These are phyloP conservation scores for Thielaviopsis cerberus DNA, from an alignment of 2,329 filamentous ascomycete species.

Conservation along the genomic window DNA sequence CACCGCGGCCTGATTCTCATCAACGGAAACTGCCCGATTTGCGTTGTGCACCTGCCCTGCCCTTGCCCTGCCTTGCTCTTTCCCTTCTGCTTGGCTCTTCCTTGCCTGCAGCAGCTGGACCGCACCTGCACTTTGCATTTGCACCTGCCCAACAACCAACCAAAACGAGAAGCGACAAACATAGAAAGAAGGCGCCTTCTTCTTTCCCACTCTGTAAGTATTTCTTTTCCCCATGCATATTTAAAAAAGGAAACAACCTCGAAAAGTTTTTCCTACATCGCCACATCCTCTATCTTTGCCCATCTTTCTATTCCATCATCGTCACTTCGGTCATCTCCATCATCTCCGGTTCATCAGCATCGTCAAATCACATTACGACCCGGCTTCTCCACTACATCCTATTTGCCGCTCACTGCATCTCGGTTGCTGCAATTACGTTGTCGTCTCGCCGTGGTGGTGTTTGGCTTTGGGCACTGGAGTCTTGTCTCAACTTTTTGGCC, in stretches of 20 bases:
- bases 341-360: not conserved
- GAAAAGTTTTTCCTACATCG: not conserved
- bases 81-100: not conserved
- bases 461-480: not conserved
- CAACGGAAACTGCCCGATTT: slow-evolving; percentile 5
- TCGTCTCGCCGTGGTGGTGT: not conserved
- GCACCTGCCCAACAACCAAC: not conserved
- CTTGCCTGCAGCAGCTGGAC: not conserved
- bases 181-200: not conserved
- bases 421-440: not conserved
- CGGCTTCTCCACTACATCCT: not conserved
- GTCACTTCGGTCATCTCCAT: not conserved
- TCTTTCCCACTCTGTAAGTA: not conserved
- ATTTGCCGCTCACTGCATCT: not conserved
- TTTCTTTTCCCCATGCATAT: no score
- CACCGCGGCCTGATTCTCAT: not conserved
- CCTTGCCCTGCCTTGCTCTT: not conserved
- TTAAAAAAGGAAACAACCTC: no score
- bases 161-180: not conserved
- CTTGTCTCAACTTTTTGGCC: not conserved
- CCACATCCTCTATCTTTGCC: not conserved
- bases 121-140: not conserved
- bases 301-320: not conserved
- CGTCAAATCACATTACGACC: not conserved
- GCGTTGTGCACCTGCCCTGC: slow-evolving; percentile 1